Evolutionary conservation across 2,329 filamentous ascomycete genomes (phyloP), one percentile per base, ranked within the genome.

Genomic region (Hirsutella minnesotensis): DNA sequence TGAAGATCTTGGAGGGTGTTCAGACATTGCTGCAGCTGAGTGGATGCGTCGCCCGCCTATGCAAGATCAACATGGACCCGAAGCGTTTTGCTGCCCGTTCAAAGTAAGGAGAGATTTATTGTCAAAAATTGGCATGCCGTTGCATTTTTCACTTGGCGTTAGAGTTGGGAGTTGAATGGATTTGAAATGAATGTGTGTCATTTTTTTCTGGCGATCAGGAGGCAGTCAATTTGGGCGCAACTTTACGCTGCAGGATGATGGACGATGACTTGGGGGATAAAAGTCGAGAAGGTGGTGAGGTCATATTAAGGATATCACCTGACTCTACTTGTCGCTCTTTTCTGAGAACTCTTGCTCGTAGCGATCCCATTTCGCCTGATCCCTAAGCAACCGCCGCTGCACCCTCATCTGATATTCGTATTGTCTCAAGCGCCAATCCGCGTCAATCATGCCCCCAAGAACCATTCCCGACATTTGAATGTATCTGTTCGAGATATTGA

Each of bases 1-100:
- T 98, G 92, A 89, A 94, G 62, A 90, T 98, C 44, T 69, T 98
- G n/a, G 92, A 98, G 59, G 92, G 92, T 24, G 86, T 98, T 20
- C 90, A 96, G 65, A 95, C 90, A 8, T 75, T 95, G 48, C 73
- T 98, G 45, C 92, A 98, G 64, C 72, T 98, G 38, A 94, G 87
- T 57, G 92, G 90, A 10, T 96, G 90, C 59, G 75, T 98, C 19
- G 88, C 86, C 15, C 81, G 90, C 54, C 70, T 98, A 44, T 92
- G 87, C 67, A 94, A 84, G 70, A 81, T 96, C 61, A 95, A 95
- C 63, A 96, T 98, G 90, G 86, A 94, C 56, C 84, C 87, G 3
- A 81, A 84, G 59, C 74, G 83, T 47, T 95, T 95, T 58, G 70
- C 72, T 52, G 49, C 56, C 33, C 44, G 60, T 16, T 55, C 57